Conservation (phyloP, 202 grass and related monocot species). For the Panicum hallii region DNA sequence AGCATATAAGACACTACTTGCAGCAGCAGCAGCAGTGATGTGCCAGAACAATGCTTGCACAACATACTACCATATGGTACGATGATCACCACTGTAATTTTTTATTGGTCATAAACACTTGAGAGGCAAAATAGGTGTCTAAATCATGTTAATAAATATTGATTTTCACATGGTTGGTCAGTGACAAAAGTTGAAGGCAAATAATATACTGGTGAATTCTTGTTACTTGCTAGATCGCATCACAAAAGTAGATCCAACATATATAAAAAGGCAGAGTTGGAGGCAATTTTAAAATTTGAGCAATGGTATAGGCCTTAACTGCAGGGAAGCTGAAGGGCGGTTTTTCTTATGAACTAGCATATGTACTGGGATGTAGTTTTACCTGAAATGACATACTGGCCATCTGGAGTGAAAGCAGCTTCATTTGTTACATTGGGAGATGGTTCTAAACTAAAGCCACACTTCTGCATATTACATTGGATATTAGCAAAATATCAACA, state of each 20-base stretch:
- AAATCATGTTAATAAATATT: conserved; percentile 8
- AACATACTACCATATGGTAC: conserved; percentile 5
- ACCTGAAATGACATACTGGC: conserved; percentile 96
- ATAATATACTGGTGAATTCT: conserved; percentile 32
- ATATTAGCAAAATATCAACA: conserved; percentile 41
- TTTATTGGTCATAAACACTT: not conserved
- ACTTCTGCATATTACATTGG: conserved; percentile 63
- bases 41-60: not conserved
- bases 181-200: conserved; percentile 31
- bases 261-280: not conserved
- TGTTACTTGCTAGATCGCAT: conserved; percentile 1
- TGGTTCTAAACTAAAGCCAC: conserved; percentile 96
- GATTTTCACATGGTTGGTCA: conserved; percentile 9
- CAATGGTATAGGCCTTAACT: not conserved
- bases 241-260: conserved; percentile 8
- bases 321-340: not conserved
- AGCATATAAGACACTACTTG: not conserved
- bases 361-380: conserved; percentile 17
- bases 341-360: conserved; percentile 12
- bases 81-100: not conserved
- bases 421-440: conserved; percentile 87
- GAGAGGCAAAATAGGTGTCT: conserved; percentile 4
- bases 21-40: not conserved
- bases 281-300: not conserved
- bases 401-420: conserved; percentile 97